Evolutionary conservation across 2,329 filamentous ascomycete species (phyloP).

Genomic region (Alternaria ventricosa): DNA sequence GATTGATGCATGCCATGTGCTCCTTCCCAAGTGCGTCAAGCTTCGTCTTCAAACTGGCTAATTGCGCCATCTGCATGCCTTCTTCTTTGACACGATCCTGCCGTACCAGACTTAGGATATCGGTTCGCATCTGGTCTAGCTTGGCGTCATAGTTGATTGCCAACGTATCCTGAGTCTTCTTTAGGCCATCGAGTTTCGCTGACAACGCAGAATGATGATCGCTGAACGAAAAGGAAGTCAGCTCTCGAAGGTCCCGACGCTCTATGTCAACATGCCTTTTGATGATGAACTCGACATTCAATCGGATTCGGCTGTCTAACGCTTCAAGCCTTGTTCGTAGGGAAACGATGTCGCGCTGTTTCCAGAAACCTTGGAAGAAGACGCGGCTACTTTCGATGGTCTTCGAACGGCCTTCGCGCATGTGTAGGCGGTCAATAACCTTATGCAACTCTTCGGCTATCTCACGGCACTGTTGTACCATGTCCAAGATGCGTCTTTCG

Average conservation of each 20-base stretch:
- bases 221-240: no score
- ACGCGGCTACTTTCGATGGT: neutral
- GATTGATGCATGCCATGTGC: neutral
- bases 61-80: neutral
- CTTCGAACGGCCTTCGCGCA: neutral
- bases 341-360: neutral
- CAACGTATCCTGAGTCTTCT: neutral
- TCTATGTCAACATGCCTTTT: neutral
- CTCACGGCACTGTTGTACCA: neutral
- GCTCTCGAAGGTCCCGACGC: no score
- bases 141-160: neutral
- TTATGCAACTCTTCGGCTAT: neutral
- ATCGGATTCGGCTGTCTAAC: neutral
- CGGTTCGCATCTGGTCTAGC: no score
- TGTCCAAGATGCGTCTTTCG: neutral
- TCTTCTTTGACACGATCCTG: no score
- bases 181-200: neutral
- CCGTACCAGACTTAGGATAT: no score
- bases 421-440: neutral
- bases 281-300: neutral
- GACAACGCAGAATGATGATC: neutral
- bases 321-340: neutral
- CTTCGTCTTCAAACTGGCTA: slow-evolving; percentile 14
- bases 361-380: neutral
- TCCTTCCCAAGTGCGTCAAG: slow-evolving; percentile 11